Percentiles rank a stretch among this genome's conserved stretches.
phyloP scores from a whole-genome alignment of 2,329 filamentous ascomycete species.

The Penicillium sp. region DNA sequence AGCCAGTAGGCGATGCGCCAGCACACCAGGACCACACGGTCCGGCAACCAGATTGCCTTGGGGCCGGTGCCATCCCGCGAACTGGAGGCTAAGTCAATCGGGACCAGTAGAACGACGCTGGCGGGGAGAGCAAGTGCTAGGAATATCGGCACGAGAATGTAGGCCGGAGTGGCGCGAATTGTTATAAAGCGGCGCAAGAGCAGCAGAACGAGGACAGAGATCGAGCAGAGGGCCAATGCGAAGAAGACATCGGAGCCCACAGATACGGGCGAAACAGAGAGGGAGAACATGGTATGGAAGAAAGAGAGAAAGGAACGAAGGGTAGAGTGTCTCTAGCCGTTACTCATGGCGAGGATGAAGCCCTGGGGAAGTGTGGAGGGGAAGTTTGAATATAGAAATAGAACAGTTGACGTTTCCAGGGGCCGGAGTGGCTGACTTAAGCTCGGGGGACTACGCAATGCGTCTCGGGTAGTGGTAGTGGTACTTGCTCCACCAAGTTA shows the following conservation, averaged over 20 bases:
- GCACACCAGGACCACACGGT: conserved; percentile 71
- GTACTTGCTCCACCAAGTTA: background rate
- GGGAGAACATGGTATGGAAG: conserved; percentile 25
- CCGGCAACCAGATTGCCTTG: conserved; percentile 81
- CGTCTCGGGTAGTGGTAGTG: background rate
- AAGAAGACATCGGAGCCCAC: conserved; percentile 78
- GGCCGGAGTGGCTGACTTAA: conserved; percentile 22
- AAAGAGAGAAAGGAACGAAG: background rate
- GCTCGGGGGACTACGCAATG: conserved; percentile 9
- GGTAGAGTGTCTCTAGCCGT: conserved; percentile 8
- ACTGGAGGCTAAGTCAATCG: conserved; percentile 89
- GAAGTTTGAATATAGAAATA: conserved; percentile 9
- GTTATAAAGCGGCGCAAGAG: conserved; percentile 87
- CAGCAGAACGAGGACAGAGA: conserved; percentile 72
- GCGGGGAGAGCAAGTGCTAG: conserved; percentile 90
- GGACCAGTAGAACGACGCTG: conserved; percentile 84
- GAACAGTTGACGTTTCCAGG: conserved; percentile 23
- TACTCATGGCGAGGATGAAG: conserved; percentile 15
- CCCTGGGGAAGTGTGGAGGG: conserved; percentile 6
- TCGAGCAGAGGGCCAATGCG: conserved; percentile 63
- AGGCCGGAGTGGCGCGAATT: conserved; percentile 81
- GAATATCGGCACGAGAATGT: conserved; percentile 87
- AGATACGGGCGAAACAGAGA: conserved; percentile 45
- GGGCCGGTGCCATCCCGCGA: conserved; percentile 67
- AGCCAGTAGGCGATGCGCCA: conserved; percentile 98